Base-by-base conservation (phyloP, 768 basidiomycete genomes). In the Galerina sulciceps region DNA sequence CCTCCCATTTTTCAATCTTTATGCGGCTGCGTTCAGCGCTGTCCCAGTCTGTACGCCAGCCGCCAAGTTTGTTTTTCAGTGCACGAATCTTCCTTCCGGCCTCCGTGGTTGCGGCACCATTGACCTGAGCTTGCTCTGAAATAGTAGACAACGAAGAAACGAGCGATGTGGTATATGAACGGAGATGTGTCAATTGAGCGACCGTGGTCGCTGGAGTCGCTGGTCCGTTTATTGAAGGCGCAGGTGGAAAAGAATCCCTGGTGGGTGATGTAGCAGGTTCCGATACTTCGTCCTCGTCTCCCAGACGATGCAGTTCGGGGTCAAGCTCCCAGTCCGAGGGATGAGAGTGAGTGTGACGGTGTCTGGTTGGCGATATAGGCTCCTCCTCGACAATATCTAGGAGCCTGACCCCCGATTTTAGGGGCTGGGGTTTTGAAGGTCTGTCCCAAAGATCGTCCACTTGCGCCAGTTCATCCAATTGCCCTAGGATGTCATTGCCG, bases 111-210 rank as follows among this genome's bases (percentile, higher is more conserved):
- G 88, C 89, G 1, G 90, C 94, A 10, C 88, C 86, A 66, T 93
- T 93, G 49, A 94, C 91, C 69, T 96, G 93, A 13, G 92, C 90
- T 59, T 94, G 91, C 66, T 96, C 93, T 22, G 90, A 92, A 62
- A 94, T 85, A 35, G 86, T 84, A 2, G 87, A 82, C 44, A 96
- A 81, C 10, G 91, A 89, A 20, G 87, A 76, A 45, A 90, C 86
- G 51, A 94, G 83, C 9, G 91, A 89, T 9, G 86, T 71, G 0
- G 93, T 95, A 69, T 86, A 82, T 20, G 85, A 81, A 42, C 93
- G 88, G 57, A 94, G 78, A 62, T 90, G 81, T 2, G 84, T 78
- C 48, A 95, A 79, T 57, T 91, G 88, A 1, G 86, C 80, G 46
- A 91, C 79, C 0, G 87, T 79, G 45, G 76, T 77, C 11, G 84